Conservation (phyloP, 768 basidiomycete genomes). For the Boletus tomentosulus region DNA sequence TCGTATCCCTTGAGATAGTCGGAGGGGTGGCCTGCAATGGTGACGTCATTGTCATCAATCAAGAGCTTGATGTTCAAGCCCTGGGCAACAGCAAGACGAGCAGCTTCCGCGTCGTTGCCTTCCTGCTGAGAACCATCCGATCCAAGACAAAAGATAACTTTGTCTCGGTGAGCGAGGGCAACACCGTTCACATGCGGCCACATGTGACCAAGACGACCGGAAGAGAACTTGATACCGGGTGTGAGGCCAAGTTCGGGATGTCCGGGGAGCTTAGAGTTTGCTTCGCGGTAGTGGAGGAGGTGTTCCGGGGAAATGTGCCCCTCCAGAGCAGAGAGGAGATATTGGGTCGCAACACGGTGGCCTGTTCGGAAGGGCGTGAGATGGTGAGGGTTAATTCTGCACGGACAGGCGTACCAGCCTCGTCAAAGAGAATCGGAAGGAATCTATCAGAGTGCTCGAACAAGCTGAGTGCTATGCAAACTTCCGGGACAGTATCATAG, state of each 20-base stretch:
- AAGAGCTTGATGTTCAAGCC: constrained; percentile 79
- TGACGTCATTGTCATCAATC: constrained; percentile 90
- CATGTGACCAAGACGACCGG: constrained; percentile 89
- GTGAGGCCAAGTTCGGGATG: constrained; percentile 88
- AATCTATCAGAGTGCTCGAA: constrained; percentile 62
- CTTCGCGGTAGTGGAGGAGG: constrained; percentile 80
- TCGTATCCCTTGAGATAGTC: constrained; percentile 80
- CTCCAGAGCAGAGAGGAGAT: constrained; percentile 75
- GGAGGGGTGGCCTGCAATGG: constrained; percentile 88
- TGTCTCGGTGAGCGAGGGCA: constrained; percentile 72
- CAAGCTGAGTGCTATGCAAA: constrained; percentile 71
- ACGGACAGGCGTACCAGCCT: constrained; percentile 57
- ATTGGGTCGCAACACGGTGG: constrained; percentile 88
- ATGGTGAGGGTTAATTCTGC: neutral
- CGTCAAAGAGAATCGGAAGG: constrained; percentile 71
- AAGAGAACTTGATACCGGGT: constrained; percentile 91
- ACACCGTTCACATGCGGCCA: constrained; percentile 88
- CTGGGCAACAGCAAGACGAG: constrained; percentile 81
- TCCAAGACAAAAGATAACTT: constrained; percentile 77
- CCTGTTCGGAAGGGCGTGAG: constrained; percentile 38
- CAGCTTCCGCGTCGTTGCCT: constrained; percentile 88
- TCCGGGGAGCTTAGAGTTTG: constrained; percentile 82
- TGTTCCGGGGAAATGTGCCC: constrained; percentile 70
- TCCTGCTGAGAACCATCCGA: constrained; percentile 92
- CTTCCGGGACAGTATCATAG: constrained; percentile 79